Evolutionary conservation across 495 filamentous ascomycete genomes (phyloP).

Genomic region (Durotheca rogersii): DNA sequence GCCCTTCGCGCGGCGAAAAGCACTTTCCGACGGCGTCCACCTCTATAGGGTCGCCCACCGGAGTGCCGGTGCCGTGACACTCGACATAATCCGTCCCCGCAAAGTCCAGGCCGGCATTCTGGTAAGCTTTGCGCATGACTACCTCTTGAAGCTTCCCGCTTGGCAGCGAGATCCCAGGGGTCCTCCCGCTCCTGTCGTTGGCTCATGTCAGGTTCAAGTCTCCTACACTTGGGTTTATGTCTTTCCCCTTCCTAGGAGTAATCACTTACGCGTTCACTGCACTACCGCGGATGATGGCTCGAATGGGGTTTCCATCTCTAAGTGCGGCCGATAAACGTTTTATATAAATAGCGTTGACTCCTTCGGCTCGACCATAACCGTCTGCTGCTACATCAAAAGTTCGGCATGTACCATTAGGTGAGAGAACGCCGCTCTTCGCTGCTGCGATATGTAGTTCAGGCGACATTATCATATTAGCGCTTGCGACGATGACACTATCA

Average conservation of each 20-base stretch:
- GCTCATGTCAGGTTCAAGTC: not conserved
- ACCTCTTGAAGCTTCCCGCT: slow-evolving; percentile 50
- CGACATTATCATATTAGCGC: slow-evolving; percentile 40
- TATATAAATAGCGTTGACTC: slow-evolving; percentile 36
- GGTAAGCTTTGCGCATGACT: slow-evolving; percentile 43
- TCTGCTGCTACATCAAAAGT: slow-evolving; percentile 43
- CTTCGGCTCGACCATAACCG: slow-evolving; percentile 36
- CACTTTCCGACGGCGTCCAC: slow-evolving; percentile 43
- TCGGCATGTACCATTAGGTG: slow-evolving; percentile 42
- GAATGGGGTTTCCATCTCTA: slow-evolving; percentile 46
- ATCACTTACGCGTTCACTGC: slow-evolving; percentile 41
- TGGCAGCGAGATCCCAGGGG: slow-evolving; percentile 48
- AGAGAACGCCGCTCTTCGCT: slow-evolving; percentile 45
- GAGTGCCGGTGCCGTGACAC: slow-evolving; percentile 55
- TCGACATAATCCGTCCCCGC: slow-evolving; percentile 48
- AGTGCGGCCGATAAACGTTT: slow-evolving; percentile 50
- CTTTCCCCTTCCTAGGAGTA: not conserved
- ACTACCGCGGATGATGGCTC: slow-evolving; percentile 49
- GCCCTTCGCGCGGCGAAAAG: slow-evolving; percentile 46
- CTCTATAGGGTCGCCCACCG: slow-evolving; percentile 52
- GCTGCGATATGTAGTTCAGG: slow-evolving; percentile 38
- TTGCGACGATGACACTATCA: slow-evolving; percentile 42
- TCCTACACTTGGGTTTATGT: no score
- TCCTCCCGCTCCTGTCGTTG: slow-evolving; percentile 46
- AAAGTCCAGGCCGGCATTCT: slow-evolving; percentile 35